Evolutionary conservation across 257 asterid genomes (phyloP).

Genomic region (Penstemon davidsonii): DNA sequence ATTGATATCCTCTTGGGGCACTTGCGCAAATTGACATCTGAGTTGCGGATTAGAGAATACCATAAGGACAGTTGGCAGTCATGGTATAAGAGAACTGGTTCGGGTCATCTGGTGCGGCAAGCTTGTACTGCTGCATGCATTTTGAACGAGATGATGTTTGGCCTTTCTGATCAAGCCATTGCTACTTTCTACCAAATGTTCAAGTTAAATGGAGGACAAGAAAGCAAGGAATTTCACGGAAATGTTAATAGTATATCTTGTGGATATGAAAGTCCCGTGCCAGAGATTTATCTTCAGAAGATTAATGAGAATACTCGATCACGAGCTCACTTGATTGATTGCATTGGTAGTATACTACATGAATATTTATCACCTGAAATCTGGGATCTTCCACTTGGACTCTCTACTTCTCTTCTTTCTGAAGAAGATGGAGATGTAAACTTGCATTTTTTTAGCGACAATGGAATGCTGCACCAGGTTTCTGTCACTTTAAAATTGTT

Average conservation of each 20-base stretch:
- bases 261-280: constrained; percentile 33
- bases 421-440: constrained; percentile 55
- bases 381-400: constrained; percentile 85
- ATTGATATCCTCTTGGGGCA: constrained; percentile 76
- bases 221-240: constrained; percentile 30
- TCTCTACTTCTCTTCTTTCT: constrained; percentile 42
- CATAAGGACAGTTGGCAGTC: constrained; percentile 76
- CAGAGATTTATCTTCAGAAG: constrained; percentile 43
- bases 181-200: constrained; percentile 48
- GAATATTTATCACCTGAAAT: constrained; percentile 92
- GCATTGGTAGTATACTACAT: constrained; percentile 77
- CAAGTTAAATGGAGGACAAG: constrained; percentile 33
- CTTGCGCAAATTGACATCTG: constrained; percentile 68
- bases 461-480: constrained; percentile 92
- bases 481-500: constrained; percentile 19
- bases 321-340: constrained; percentile 59
- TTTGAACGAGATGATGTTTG: constrained; percentile 84
- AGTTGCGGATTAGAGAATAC: constrained; percentile 66
- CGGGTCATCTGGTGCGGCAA: constrained; percentile 84
- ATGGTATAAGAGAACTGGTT: constrained; percentile 72
- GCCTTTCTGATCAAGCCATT: constrained; percentile 71
- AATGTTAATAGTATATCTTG: constrained; percentile 25
- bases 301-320: constrained; percentile 37
- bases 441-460: constrained; percentile 70
- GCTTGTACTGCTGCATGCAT: constrained; percentile 88